Conservation (phyloP, 768 basidiomycete genomes). For the Pulveroboletus sp. region DNA sequence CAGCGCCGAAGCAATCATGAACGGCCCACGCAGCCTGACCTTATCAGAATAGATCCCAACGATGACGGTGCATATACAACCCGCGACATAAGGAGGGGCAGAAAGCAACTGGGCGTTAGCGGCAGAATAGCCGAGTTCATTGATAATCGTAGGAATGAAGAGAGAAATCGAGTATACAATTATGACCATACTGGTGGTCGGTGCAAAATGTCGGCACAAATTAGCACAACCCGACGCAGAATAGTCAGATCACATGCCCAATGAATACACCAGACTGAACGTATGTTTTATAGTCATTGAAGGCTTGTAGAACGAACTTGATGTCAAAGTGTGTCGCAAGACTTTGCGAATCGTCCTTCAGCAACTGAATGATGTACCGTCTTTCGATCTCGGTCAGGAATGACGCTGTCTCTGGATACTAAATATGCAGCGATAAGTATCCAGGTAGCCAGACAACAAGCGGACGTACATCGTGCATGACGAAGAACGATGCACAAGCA, state of each 20-base stretch:
- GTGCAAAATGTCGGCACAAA: too few species aligned
- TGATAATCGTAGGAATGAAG: neutral
- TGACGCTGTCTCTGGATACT: slow-evolving; percentile 1
- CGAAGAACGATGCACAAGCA: neutral
- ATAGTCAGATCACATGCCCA: neutral
- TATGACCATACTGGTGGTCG: neutral
- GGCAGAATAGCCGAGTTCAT: neutral
- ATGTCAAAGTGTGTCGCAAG: neutral
- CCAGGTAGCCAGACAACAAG: too few species aligned
- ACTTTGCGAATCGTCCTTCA: neutral
- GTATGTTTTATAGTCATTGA: slow-evolving; percentile 1
- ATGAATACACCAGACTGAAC: neutral
- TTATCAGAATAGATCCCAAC: neutral
- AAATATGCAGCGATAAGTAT: neutral
- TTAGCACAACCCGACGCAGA: neutral
- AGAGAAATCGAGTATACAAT: neutral
- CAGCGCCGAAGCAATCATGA: neutral
- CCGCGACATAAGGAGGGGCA: neutral
- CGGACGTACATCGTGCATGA: neutral
- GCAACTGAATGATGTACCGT: neutral
- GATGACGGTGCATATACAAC: neutral
- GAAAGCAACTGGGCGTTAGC: neutral
- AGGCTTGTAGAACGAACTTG: neutral
- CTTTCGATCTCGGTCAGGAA: neutral
- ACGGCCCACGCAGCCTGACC: neutral